Evolutionary conservation across 2,329 filamentous ascomycete species (phyloP).

Genomic region (Microsporum canis): DNA sequence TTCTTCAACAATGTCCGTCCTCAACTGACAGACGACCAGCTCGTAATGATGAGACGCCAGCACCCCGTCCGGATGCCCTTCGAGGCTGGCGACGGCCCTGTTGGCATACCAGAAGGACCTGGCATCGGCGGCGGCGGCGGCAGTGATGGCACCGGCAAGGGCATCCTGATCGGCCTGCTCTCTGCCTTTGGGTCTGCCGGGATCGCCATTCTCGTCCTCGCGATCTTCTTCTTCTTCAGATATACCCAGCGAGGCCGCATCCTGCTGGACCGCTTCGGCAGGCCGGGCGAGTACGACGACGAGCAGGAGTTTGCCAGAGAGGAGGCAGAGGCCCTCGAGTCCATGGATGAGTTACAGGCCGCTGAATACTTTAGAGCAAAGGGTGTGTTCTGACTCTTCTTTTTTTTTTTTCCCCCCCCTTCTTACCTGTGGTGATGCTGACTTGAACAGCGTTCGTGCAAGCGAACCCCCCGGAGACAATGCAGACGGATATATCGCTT

Average conservation of each 20-base stretch:
- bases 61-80: background rate
- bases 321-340: constrained; percentile 87
- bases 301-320: constrained; percentile 89
- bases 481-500: constrained; percentile 91
- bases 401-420: constrained; percentile 2
- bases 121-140: constrained; percentile 22
- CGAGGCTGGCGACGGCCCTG: background rate
- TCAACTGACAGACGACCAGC: constrained; percentile 1
- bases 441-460: constrained; percentile 66
- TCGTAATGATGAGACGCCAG: constrained; percentile 1
- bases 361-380: constrained; percentile 90
- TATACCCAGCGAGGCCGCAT: constrained; percentile 83
- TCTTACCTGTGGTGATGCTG: constrained; percentile 7
- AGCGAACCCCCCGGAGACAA: constrained; percentile 85
- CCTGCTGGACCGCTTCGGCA: constrained; percentile 80
- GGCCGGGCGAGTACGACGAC: constrained; percentile 94
- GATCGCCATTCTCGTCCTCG: constrained; percentile 66
- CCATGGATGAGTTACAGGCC: constrained; percentile 86
- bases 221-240: constrained; percentile 84
- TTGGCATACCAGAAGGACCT: constrained; percentile 5
- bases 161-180: constrained; percentile 86
- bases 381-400: constrained; percentile 47
- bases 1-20: constrained; percentile 3
- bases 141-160: constrained; percentile 49
- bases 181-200: constrained; percentile 88